These are phyloP conservation scores for Darksidea phi DNA, from an alignment of 495 filamentous ascomycete genomes.

Conservation along the genomic window DNA sequence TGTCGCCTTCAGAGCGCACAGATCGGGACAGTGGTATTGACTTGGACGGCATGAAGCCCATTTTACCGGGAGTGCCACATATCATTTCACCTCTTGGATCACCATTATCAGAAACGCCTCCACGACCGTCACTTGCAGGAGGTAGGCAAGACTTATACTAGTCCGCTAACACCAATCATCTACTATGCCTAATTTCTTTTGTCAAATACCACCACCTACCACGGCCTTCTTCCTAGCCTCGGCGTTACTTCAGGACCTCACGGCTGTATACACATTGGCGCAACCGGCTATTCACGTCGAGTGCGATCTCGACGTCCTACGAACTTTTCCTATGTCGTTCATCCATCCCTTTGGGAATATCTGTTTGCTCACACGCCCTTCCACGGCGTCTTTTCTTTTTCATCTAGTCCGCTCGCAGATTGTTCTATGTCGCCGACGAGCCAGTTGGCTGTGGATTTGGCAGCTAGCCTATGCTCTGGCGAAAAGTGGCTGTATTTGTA, in stretches of 20 bases:
- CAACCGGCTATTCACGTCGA: slow-evolving; percentile 24
- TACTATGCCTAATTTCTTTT: slow-evolving; percentile 22
- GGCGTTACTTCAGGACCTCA: background rate
- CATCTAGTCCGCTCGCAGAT: slow-evolving; percentile 1
- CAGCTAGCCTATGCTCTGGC: background rate
- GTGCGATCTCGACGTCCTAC: slow-evolving; percentile 34
- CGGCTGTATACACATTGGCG: slow-evolving; percentile 20
- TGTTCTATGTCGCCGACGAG: background rate
- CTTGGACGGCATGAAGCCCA: slow-evolving; percentile 26
- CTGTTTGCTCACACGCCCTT: background rate
- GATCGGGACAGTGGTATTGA: slow-evolving; percentile 35
- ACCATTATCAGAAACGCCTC: slow-evolving; percentile 20
- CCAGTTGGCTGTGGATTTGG: background rate
- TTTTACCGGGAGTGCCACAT: background rate
- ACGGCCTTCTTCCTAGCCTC: background rate
- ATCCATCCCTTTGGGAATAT: background rate
- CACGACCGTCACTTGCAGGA: slow-evolving; percentile 12
- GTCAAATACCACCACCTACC: background rate
- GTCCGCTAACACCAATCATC: slow-evolving; percentile 6
- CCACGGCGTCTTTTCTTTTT: slow-evolving; percentile 2
- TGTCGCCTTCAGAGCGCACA: slow-evolving; percentile 21
- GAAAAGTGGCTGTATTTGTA: slow-evolving; percentile 18
- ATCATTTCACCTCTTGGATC: slow-evolving; percentile 12
- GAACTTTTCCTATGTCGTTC: slow-evolving; percentile 28
- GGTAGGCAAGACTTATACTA: slow-evolving; percentile 1